Percentiles rank a stretch among this genome's conserved stretches.
Evolutionary conservation across 768 basidiomycete genomes (phyloP).

Genomic region (Psilocybe tampanensis): DNA sequence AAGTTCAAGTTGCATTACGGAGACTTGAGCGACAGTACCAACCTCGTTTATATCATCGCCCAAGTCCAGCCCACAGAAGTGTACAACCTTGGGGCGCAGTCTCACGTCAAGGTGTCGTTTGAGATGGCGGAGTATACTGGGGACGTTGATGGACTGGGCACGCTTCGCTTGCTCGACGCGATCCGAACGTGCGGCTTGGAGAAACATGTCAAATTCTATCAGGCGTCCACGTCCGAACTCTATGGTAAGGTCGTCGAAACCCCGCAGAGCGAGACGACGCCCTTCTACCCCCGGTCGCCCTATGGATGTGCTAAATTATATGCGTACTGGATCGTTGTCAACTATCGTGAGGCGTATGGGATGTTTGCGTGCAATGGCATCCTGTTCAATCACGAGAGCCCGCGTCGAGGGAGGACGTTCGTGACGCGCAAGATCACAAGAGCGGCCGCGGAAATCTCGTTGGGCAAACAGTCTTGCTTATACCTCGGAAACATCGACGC

Average conservation of each 20-base stretch:
- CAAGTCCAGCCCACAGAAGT: constrained; percentile 95
- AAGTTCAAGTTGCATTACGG: constrained; percentile 89
- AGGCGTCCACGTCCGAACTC: constrained; percentile 95
- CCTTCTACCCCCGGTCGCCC: constrained; percentile 97
- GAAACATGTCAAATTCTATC: constrained; percentile 93
- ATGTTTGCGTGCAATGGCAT: constrained; percentile 98
- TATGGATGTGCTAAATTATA: constrained; percentile 97
- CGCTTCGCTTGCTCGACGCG: constrained; percentile 93
- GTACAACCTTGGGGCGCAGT: constrained; percentile 97
- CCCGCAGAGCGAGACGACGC: constrained; percentile 94
- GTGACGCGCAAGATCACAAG: constrained; percentile 94
- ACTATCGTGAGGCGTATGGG: constrained; percentile 93
- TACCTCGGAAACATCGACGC: constrained; percentile 96
- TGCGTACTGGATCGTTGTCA: constrained; percentile 88
- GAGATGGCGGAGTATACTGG: constrained; percentile 99
- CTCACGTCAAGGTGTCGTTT: constrained; percentile 98
- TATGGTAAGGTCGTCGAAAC: constrained; percentile 97
- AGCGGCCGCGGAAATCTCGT: constrained; percentile 88
- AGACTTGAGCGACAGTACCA: constrained; percentile 94
- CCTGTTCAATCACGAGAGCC: constrained; percentile 98
- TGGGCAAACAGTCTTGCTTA: constrained; percentile 88
- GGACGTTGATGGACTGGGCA: constrained; percentile 95
- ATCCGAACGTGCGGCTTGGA: constrained; percentile 95
- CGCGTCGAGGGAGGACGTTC: constrained; percentile 91
- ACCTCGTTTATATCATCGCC: constrained; percentile 95